These are phyloP conservation scores for Phanerodontia chrysosporium DNA, from an alignment of 768 basidiomycete genomes.

Conservation along the genomic window DNA sequence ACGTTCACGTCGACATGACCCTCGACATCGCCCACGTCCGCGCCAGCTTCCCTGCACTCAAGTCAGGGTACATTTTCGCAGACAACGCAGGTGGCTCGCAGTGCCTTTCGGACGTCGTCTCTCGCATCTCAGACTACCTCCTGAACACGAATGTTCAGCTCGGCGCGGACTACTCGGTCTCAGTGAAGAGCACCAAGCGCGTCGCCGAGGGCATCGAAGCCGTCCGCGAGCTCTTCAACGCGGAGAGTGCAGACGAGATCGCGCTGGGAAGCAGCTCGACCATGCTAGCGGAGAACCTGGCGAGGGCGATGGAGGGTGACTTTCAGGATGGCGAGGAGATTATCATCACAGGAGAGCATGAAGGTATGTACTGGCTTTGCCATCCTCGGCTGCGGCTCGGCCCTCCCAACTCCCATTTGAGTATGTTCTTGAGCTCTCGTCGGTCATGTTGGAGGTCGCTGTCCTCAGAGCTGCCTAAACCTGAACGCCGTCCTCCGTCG, in stretches of 20 bases:
- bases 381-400: too few species aligned
- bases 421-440: too few species aligned
- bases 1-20: not conserved
- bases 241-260: slow-evolving; percentile 56
- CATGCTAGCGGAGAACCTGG: slow-evolving; percentile 64
- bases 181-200: slow-evolving; percentile 48
- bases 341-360: slow-evolving; percentile 76
- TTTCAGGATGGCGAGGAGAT: slow-evolving; percentile 65
- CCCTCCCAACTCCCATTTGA: too few species aligned
- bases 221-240: slow-evolving; percentile 61
- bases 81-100: slow-evolving; percentile 81
- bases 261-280: slow-evolving; percentile 67
- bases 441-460: too few species aligned
- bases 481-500: too few species aligned
- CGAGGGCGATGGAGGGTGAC: slow-evolving; percentile 52
- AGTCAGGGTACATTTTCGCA: slow-evolving; percentile 58
- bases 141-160: slow-evolving; percentile 70
- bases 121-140: slow-evolving; percentile 64
- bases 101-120: slow-evolving; percentile 48
- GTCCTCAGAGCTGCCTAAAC: too few species aligned
- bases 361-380: slow-evolving; percentile 52
- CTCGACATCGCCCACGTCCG: slow-evolving; percentile 43
- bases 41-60: slow-evolving; percentile 58
- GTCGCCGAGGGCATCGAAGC: slow-evolving; percentile 45
- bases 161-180: slow-evolving; percentile 64